Percentiles rank a stretch among this genome's conserved stretches.
phyloP scores from a whole-genome alignment of 2,329 filamentous ascomycete species.

The Aspergillus carbonarius region DNA sequence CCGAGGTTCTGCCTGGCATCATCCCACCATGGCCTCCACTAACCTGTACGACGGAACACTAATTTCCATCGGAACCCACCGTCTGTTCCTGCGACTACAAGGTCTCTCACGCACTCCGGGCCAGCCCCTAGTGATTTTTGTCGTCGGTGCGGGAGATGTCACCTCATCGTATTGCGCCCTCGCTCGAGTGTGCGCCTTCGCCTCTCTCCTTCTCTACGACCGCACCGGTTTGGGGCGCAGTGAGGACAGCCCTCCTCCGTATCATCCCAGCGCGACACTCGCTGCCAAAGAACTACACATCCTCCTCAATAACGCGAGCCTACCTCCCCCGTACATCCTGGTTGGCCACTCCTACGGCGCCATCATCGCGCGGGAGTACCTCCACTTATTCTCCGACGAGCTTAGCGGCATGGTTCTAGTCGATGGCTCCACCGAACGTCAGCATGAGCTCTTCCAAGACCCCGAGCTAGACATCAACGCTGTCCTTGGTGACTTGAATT shows the following conservation, averaged over 20 bases:
- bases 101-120: constrained; percentile 12
- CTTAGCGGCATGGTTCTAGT: constrained; percentile 40
- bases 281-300: constrained; percentile 33
- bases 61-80: not conserved
- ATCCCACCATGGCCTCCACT: not conserved
- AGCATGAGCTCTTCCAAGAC: constrained; percentile 29
- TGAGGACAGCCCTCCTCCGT: constrained; percentile 20
- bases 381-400: constrained; percentile 30
- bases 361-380: constrained; percentile 40
- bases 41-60: not conserved
- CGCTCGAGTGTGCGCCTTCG: constrained; percentile 29
- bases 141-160: constrained; percentile 39
- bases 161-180: constrained; percentile 35
- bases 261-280: constrained; percentile 19
- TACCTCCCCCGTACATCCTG: constrained; percentile 33
- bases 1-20: not conserved
- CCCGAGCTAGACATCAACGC: constrained; percentile 33
- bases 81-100: not conserved
- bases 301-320: constrained; percentile 24
- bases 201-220: constrained; percentile 37
- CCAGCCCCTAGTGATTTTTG: constrained; percentile 35
- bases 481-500: constrained; percentile 32
- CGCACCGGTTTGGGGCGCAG: constrained; percentile 40
- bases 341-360: constrained; percentile 44
- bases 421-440: constrained; percentile 38